Conservation (phyloP, 345 rosid species). For the Salix koriyanagi region DNA sequence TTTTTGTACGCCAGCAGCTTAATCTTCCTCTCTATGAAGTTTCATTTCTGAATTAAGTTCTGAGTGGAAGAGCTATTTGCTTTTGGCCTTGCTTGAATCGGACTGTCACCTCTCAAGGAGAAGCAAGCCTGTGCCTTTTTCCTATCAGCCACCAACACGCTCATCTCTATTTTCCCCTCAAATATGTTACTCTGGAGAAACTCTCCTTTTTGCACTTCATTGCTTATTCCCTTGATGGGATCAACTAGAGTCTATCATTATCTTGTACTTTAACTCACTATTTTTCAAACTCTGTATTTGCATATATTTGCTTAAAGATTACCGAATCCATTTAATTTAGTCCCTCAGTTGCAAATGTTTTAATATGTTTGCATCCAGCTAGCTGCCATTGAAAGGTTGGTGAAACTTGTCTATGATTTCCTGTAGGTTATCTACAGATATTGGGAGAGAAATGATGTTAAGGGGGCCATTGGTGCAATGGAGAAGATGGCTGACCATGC, state of each 20-base stretch:
- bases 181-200: neutral
- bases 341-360: neutral
- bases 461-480: constrained; percentile 64
- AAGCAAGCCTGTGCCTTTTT: neutral
- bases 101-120: neutral
- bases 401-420: constrained; percentile 22
- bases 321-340: neutral
- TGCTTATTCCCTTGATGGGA: too few species aligned
- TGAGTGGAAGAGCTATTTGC: neutral
- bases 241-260: neutral
- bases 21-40: neutral
- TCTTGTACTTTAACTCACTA: neutral
- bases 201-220: neutral
- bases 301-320: neutral
- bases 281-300: neutral
- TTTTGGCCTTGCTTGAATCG: neutral
- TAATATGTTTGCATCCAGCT: neutral
- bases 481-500: constrained; percentile 94
- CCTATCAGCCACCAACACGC: neutral
- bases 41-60: neutral
- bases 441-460: constrained; percentile 87
- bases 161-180: neutral
- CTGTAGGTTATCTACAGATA: constrained; percentile 73
- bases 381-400: constrained; percentile 10
- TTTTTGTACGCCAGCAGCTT: neutral